Conservation (phyloP, 202 grass and related monocot genomes). For the Panicum virgatum region DNA sequence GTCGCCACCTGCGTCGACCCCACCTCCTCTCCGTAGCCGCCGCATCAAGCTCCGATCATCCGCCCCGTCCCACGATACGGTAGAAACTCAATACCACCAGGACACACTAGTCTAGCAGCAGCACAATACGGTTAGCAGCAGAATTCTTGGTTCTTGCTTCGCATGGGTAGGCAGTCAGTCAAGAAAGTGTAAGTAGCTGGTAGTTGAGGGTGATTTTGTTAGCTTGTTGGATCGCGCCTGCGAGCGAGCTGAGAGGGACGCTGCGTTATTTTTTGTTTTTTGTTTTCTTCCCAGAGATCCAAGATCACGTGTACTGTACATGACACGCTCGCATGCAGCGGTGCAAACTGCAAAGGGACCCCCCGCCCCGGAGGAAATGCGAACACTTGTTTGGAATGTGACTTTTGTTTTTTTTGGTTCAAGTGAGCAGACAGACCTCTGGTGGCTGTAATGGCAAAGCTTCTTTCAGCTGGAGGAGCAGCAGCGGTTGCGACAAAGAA, state of each 20-base stretch:
- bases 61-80: background rate
- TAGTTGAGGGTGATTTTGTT: background rate
- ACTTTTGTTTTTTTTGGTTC: background rate
- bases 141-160: background rate
- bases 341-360: background rate
- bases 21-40: background rate
- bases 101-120: background rate
- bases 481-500: background rate
- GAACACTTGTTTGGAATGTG: background rate
- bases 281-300: background rate
- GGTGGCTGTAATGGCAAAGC: background rate
- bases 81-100: constrained; percentile 18
- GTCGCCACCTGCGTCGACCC: constrained; percentile 59
- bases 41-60: too few species aligned
- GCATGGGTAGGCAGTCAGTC: background rate
- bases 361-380: background rate
- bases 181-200: background rate
- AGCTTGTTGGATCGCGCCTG: background rate
- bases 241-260: background rate
- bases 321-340: background rate
- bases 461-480: background rate
- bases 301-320: background rate
- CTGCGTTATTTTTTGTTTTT: background rate
- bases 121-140: background rate
- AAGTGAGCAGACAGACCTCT: too few species aligned